Base-by-base conservation (phyloP, 768 basidiomycete species). In the Erythrobasidium yunnanense region DNA sequence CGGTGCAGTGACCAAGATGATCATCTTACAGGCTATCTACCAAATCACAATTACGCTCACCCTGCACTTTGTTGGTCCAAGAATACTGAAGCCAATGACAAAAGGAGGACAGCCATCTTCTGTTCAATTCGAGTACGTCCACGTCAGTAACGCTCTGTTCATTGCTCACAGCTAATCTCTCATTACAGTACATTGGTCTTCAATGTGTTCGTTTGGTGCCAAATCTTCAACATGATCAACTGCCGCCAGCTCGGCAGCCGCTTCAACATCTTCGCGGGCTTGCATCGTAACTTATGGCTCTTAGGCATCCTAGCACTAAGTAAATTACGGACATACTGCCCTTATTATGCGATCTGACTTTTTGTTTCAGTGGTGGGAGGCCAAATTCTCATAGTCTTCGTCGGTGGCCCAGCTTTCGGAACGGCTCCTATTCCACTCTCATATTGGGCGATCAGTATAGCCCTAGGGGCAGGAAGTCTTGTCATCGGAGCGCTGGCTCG, bases 191-290 rank as follows among this genome's bases (percentile, higher is more conserved):
- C 65, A 1, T n/a, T 66, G 6, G 54, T 66, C 34, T 66, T 66
- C 38, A 66, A 66, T 29, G 42, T 54, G 23, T 66, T 66, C 35
- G 65, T 66, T 4, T 66, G 53, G 53, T 66, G 65, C 46, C 65
- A 66, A 23, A 55, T 66, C 33, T 66, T 66, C 65, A 66, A 66
- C 45, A 55, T 66, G 65, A 66, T 66, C 65, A 66, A 66, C 54
- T 66, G 65, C 38, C 65, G 65, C 42, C 3, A 47, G 25, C 38
- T 66, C n/a, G 38, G 56, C n/a, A 66, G 56, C 42, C 23, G 22
- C 20, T 55, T 66, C 35, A 66, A 66, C 29, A 38, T 55, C 8
- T 66, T 66, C 45, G 30, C 33, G 2, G 65, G 65, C 29, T 11
- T 55, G 35, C 54, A 56, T 20, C 30, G 53, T 3, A 66, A 66